phyloP scores from a whole-genome alignment of 164 flowering plant species.

The Stephania yunnanensis region DNA sequence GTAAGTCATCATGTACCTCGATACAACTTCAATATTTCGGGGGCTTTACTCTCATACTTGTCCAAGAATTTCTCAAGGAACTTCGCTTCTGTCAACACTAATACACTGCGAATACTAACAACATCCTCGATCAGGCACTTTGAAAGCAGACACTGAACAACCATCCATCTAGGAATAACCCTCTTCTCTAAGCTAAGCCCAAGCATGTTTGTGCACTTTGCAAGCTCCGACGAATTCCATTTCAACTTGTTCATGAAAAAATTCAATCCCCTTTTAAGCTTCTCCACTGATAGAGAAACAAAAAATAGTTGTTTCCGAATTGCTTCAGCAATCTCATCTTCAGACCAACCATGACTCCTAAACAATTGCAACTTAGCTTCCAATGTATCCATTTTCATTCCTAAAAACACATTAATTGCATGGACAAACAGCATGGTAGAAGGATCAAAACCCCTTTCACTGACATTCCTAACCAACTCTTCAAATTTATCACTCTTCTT shows the following conservation, averaged over 20 bases:
- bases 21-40: slow-evolving; percentile 2
- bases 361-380: slow-evolving; percentile 5
- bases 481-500: not conserved
- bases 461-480: not conserved
- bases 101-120: not conserved
- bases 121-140: not conserved
- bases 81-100: not conserved
- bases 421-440: not conserved
- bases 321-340: slow-evolving; percentile 1
- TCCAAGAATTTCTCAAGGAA: slow-evolving; percentile 4
- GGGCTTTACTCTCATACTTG: slow-evolving; percentile 3
- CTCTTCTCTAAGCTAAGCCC: not conserved
- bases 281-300: slow-evolving; percentile 5
- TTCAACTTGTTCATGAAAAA: slow-evolving; percentile 10
- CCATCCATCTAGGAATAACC: slow-evolving; percentile 12
- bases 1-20: not conserved
- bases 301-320: slow-evolving; percentile 2
- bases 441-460: slow-evolving; percentile 9
- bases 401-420: not conserved
- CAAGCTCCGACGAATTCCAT: not conserved
- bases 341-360: slow-evolving; percentile 11
- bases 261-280: not conserved
- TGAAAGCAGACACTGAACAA: not conserved
- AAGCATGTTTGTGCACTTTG: not conserved
- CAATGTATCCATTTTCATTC: not conserved